These are phyloP conservation scores for Calocera viscosa DNA, from an alignment of 768 basidiomycete genomes.

Conservation along the genomic window DNA sequence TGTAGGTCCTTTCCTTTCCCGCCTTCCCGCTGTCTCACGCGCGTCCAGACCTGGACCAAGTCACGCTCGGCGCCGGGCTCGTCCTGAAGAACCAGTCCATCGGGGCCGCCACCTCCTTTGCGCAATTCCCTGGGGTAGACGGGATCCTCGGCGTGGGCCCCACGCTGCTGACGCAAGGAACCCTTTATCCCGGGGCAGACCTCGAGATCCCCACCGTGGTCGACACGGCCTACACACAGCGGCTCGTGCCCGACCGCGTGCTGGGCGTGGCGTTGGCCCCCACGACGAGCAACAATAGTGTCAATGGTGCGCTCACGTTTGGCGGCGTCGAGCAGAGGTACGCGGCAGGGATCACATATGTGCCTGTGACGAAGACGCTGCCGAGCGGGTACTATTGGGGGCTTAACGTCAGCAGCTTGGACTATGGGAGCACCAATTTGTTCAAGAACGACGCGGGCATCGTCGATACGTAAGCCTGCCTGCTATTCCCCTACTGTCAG, in stretches of 20 bases:
- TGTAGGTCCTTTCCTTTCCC: background rate
- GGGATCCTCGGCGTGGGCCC: background rate
- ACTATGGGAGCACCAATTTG: background rate
- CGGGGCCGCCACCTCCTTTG: background rate
- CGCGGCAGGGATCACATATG: background rate
- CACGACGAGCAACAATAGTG: conserved; percentile 24
- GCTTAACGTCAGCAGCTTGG: background rate
- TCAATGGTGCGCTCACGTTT: conserved; percentile 47
- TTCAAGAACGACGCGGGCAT: background rate
- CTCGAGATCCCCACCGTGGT: conserved; percentile 20
- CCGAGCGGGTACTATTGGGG: background rate
- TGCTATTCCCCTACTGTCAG: background rate
- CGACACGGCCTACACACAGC: conserved; percentile 23
- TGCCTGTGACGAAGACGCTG: background rate
- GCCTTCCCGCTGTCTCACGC: background rate
- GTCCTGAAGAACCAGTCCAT: background rate
- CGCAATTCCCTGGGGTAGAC: background rate
- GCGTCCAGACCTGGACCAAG: background rate
- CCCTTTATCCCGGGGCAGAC: background rate
- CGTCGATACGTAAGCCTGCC: background rate
- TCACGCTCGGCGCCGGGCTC: background rate
- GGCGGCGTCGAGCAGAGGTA: conserved; percentile 24
- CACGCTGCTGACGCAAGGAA: background rate
- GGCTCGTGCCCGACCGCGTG: conserved; percentile 31
- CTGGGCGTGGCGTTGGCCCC: conserved; percentile 41